A percentile compares a stretch with the other conserved stretches of the same genome.
Evolutionary conservation across 2,329 filamentous ascomycete genomes (phyloP).

Genomic region (Myriangium duriaei): DNA sequence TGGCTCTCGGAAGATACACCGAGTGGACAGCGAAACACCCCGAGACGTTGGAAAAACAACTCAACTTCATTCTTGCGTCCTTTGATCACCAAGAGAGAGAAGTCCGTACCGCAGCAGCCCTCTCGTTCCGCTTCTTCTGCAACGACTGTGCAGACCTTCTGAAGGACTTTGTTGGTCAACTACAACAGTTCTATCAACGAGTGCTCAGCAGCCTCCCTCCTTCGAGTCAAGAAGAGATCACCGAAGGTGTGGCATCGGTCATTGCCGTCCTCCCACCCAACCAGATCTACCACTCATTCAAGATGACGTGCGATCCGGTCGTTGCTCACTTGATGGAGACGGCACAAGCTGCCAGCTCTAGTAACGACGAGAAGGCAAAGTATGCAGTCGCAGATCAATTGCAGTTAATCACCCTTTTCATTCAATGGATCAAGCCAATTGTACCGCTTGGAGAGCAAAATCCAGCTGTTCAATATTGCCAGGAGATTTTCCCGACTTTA

Average conservation of each 20-base stretch:
- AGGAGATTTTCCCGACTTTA: conserved; percentile 81
- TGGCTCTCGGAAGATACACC: conserved; percentile 92
- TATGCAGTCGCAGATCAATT: conserved; percentile 83
- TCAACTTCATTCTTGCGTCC: conserved; percentile 88
- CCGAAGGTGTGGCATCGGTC: conserved; percentile 86
- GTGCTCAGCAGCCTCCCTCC: conserved; percentile 77
- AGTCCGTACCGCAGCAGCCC: conserved; percentile 78
- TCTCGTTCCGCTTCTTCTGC: conserved; percentile 95
- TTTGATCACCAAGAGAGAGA: conserved; percentile 84
- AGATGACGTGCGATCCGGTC: conserved; percentile 86
- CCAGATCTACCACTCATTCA: conserved; percentile 73
- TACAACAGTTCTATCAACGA: conserved; percentile 86
- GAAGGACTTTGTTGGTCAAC: conserved; percentile 67
- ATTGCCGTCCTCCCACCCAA: conserved; percentile 72
- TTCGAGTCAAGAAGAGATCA: conserved; percentile 86
- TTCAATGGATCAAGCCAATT: conserved; percentile 65
- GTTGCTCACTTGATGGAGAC: conserved; percentile 74
- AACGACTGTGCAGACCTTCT: conserved; percentile 84
- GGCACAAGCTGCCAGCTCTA: conserved; percentile 62
- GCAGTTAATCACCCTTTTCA: conserved; percentile 82
- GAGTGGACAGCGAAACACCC: conserved; percentile 95
- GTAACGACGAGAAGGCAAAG: conserved; percentile 62
- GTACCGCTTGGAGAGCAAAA: conserved; percentile 62
- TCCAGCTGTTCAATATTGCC: conserved; percentile 90
- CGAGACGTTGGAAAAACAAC: conserved; percentile 80